A percentile compares a stretch with the other conserved stretches of the same genome.
Evolutionary conservation across 2,329 filamentous ascomycete species (phyloP).

Genomic region (Arachnopeziza araneosa): DNA sequence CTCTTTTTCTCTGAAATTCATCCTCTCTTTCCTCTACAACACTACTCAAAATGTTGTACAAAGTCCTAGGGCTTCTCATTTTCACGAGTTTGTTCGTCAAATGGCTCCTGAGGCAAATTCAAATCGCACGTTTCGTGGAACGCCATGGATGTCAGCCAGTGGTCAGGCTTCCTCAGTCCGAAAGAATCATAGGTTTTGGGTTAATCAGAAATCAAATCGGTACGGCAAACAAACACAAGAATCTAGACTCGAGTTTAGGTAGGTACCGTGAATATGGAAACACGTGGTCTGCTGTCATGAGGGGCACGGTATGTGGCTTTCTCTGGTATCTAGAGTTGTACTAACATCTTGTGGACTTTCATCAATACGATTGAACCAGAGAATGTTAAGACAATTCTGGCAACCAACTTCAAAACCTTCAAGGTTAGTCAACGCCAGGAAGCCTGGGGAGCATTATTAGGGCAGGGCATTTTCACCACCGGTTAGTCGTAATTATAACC

Average conservation of each 20-base stretch:
- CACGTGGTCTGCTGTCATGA: conserved; percentile 20
- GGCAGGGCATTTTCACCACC: conserved; percentile 47
- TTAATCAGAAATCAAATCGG: conserved; percentile 19
- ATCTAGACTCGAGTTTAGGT: conserved; percentile 11
- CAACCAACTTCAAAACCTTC: conserved; percentile 48
- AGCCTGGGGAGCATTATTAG: conserved; percentile 39
- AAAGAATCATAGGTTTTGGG: conserved; percentile 26
- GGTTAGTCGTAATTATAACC: conserved; percentile 35
- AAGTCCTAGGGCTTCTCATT: background rate
- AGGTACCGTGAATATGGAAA: conserved; percentile 29
- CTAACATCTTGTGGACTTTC: conserved; percentile 23
- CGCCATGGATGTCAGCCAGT: conserved; percentile 27
- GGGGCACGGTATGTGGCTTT: conserved; percentile 21
- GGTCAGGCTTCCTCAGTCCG: conserved; percentile 21
- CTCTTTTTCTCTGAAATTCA: background rate
- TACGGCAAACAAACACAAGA: conserved; percentile 15
- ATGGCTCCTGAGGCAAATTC: conserved; percentile 10
- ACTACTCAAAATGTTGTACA: conserved; percentile 11
- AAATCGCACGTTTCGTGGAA: conserved; percentile 18
- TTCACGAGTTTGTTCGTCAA: conserved; percentile 6
- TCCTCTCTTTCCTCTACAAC: conserved; percentile 10
- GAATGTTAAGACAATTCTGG: conserved; percentile 51
- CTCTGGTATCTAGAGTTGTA: too few species aligned
- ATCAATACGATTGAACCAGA: conserved; percentile 44
- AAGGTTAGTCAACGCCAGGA: conserved; percentile 31